These are phyloP conservation scores for Stramenopiles sp. DNA, from an alignment of 352 stramenopile genomes.

Conservation along the genomic window DNA sequence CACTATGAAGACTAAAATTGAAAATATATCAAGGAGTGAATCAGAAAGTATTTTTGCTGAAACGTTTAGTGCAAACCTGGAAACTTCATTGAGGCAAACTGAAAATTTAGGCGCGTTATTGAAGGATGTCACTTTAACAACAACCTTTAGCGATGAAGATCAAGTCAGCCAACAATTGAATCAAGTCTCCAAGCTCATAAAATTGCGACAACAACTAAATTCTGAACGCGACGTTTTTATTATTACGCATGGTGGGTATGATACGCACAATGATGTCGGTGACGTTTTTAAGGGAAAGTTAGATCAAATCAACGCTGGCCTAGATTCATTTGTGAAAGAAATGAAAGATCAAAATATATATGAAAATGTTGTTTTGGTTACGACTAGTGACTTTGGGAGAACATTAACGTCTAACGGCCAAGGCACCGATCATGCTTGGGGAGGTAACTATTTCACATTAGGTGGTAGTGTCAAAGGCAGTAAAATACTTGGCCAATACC, in stretches of 20 bases:
- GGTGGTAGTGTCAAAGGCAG: slow-evolving; percentile 26
- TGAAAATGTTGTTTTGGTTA: slow-evolving; percentile 27
- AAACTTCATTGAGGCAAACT: background rate
- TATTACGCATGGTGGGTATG: slow-evolving; percentile 27
- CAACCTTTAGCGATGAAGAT: slow-evolving; percentile 16
- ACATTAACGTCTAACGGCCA: slow-evolving; percentile 29
- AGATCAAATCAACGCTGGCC: slow-evolving; percentile 22
- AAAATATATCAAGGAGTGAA: background rate
- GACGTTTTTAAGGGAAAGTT: slow-evolving; percentile 20
- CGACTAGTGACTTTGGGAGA: slow-evolving; percentile 32
- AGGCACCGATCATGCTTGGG: slow-evolving; percentile 30
- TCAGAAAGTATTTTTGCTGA: background rate
- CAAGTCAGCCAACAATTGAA: slow-evolving; percentile 22
- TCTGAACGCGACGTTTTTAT: slow-evolving; percentile 31
- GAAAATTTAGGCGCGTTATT: background rate
- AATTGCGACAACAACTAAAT: slow-evolving; percentile 23
- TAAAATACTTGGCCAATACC: slow-evolving; percentile 30
- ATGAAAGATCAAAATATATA: slow-evolving; percentile 28
- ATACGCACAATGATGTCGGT: slow-evolving; percentile 28
- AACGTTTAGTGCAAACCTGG: background rate
- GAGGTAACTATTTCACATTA: slow-evolving; percentile 16
- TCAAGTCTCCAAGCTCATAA: slow-evolving; percentile 32
- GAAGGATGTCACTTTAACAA: slow-evolving; percentile 9
- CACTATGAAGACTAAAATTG: background rate
- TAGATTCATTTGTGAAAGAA: slow-evolving; percentile 26